A percentile compares a stretch with the other conserved stretches of the same genome.
Conservation (phyloP, 768 basidiomycete genomes). For the Lactarius trivialis region DNA sequence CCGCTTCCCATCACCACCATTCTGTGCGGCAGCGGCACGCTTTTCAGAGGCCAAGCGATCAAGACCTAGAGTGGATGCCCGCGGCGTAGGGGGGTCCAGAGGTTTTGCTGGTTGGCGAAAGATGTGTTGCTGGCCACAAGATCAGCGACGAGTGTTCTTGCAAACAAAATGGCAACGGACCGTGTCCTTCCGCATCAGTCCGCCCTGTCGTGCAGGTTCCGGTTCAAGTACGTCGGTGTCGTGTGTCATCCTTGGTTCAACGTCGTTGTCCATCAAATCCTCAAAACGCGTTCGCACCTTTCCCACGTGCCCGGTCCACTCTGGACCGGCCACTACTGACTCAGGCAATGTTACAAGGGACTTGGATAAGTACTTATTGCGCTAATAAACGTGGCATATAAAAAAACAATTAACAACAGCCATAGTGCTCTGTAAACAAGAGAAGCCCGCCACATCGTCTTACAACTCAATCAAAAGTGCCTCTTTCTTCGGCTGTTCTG, state of each 20-base stretch:
- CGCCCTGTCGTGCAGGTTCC: conserved; percentile 70
- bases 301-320: not conserved
- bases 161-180: conserved; percentile 34
- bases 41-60: conserved; percentile 89
- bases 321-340: too few relatives aligned
- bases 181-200: conserved; percentile 61
- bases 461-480: conserved; percentile 23
- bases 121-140: conserved; percentile 54
- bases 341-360: not conserved
- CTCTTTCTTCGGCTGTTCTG: conserved; percentile 23
- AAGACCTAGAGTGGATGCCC: conserved; percentile 76
- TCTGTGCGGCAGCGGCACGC: conserved; percentile 44
- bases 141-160: conserved; percentile 7
- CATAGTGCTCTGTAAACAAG: not conserved
- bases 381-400: not conserved
- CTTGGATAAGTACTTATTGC: not conserved
- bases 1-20: conserved; percentile 56
- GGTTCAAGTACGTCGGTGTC: conserved; percentile 81
- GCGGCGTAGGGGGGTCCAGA: conserved; percentile 69
- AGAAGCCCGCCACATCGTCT: not conserved
- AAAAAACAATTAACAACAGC: conserved; percentile 3
- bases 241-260: conserved; percentile 29
- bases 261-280: not conserved
- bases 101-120: conserved; percentile 73
- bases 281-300: not conserved